phyloP scores from a whole-genome alignment of 2,329 filamentous ascomycete genomes.

The Hypoxylon sp. region DNA sequence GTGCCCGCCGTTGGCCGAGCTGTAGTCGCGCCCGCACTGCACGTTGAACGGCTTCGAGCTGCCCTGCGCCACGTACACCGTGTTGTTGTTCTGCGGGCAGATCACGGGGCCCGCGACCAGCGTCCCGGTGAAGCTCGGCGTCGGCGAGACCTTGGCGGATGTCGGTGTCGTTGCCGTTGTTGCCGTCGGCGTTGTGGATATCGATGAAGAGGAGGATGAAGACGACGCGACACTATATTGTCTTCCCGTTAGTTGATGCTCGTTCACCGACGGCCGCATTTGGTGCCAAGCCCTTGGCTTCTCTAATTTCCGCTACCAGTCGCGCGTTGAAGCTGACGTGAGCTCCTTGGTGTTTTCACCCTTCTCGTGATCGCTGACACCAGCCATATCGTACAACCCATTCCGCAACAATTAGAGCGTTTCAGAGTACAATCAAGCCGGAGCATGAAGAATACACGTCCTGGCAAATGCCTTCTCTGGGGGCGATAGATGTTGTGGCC shows the following conservation, averaged over 20 bases:
- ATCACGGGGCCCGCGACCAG: slow-evolving; percentile 22
- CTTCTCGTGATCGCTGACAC: slow-evolving; percentile 8
- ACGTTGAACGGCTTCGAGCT: slow-evolving; percentile 43
- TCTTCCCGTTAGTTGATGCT: slow-evolving; percentile 12
- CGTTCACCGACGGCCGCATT: neutral
- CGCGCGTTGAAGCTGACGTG: slow-evolving; percentile 12
- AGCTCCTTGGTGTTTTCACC: slow-evolving; percentile 2
- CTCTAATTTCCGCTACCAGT: neutral
- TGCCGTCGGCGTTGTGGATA: slow-evolving; percentile 15
- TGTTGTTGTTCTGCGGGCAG: slow-evolving; percentile 43
- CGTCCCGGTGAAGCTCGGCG: slow-evolving; percentile 41
- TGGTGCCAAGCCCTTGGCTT: slow-evolving; percentile 1
- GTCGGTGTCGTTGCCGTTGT: slow-evolving; percentile 24
- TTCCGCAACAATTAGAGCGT: neutral
- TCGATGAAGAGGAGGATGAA: slow-evolving; percentile 14
- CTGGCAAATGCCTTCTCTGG: neutral
- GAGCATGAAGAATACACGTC: neutral
- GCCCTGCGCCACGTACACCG: slow-evolving; percentile 37
- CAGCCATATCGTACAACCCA: neutral
- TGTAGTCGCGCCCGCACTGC: slow-evolving; percentile 45
- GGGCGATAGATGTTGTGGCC: neutral
- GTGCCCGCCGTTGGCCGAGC: slow-evolving; percentile 28
- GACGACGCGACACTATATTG: slow-evolving; percentile 10
- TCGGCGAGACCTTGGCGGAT: slow-evolving; percentile 27
- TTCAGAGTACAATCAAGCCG: neutral